A percentile compares a stretch with the other conserved stretches of the same genome.
phyloP scores from a whole-genome alignment of 352 stramenopile genomes.

The Phytopythium cucurbitacearum region DNA sequence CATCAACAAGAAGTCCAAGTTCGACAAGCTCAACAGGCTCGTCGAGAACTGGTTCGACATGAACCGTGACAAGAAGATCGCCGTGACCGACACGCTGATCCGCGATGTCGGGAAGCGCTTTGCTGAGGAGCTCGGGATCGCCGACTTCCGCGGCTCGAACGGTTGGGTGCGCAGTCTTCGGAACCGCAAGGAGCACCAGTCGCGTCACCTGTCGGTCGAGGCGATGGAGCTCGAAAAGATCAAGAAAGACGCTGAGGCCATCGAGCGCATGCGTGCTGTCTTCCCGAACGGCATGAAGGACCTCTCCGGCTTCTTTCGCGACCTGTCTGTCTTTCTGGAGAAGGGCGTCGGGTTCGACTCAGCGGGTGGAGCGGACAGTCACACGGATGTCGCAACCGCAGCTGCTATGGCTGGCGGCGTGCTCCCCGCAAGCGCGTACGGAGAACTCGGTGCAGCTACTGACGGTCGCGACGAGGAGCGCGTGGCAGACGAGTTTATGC shows the following conservation, averaged over 20 bases:
- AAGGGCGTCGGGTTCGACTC: constrained; percentile 34
- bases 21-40: constrained; percentile 75
- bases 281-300: constrained; percentile 75
- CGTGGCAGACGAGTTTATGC: constrained; percentile 51
- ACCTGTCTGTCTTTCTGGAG: constrained; percentile 67
- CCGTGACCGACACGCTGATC: constrained; percentile 69
- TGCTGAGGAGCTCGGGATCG: constrained; percentile 66
- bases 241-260: constrained; percentile 69
- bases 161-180: constrained; percentile 75
- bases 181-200: constrained; percentile 70
- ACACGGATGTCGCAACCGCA: neutral
- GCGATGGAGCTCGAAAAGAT: constrained; percentile 49
- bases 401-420: constrained; percentile 10
- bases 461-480: constrained; percentile 33
- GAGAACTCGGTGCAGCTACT: constrained; percentile 3
- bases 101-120: constrained; percentile 71
- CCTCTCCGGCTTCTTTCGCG: constrained; percentile 70
- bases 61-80: constrained; percentile 64
- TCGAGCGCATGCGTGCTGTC: constrained; percentile 63
- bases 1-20: constrained; percentile 88
- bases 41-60: constrained; percentile 85
- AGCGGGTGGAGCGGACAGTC: neutral
- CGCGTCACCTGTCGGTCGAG: constrained; percentile 48
- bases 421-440: constrained; percentile 21
- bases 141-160: constrained; percentile 75